Evolutionary conservation across 176 grass and related monocot genomes (phyloP), one percentile per base, ranked within the genome.

Genomic region (Elymus sibiricus): DNA sequence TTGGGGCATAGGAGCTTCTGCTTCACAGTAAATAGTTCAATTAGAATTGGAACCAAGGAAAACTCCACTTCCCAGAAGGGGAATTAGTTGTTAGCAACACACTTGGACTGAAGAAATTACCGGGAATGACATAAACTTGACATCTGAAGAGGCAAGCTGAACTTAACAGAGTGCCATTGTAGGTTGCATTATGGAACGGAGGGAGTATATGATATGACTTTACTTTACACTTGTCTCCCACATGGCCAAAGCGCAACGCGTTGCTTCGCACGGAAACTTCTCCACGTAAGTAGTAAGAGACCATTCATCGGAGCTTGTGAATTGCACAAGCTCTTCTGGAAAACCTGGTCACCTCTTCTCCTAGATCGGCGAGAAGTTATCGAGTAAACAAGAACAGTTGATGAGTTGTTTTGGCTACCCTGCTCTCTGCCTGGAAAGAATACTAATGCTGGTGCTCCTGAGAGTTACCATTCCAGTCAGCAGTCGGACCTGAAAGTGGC

Each of bases 391-490:
- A 68, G 44, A 85, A 49, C 39, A 31, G 11, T 15, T 24, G 35
- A 65, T 66, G 59, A 63, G 13, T 17, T 64, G 9, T 72, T 64
- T 32, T 77, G 53, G 64, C 34, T 38, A 39, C 14, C 38, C 22
- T 39, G 24, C 61, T 19, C 46, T 27, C 29, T 77, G 31, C 59
- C 38, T 76, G 13, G 13, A 46, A 65, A 10, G 13, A 77, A 66
- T 69, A 13, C 4, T 49, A 31, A 28, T 21, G 43, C 12, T 29
- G 13, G 42, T 49, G 42, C 8, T 81, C 26, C 11, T 5, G 28
- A 34, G 63, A 53, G 78, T 81, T 26, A 49, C 66, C 79, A 70
- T 82, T 82, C 79, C 64, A 70, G 79, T 82, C 79, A 82, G 64
- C 79, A 67, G 51, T 25, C 27, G 4, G 24, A 37, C 64, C 9